Evolutionary conservation across 768 basidiomycete species (phyloP), one percentile per base, ranked within the genome.

Genomic region (Lentinula sp.): DNA sequence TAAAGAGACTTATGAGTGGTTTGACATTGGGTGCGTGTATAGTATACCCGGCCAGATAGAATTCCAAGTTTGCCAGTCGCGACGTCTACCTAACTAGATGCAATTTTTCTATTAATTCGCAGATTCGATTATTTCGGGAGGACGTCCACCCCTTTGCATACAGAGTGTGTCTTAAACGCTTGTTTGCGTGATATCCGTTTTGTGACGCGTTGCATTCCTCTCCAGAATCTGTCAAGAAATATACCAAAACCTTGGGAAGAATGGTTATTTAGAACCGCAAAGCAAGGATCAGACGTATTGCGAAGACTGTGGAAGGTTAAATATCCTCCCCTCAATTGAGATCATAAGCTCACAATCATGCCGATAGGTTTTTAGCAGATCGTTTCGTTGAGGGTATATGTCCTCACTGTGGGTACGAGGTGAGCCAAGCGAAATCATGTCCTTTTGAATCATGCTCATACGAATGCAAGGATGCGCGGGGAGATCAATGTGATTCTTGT

Each of bases 361-460:
- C 63, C 39, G 8, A 4, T 62, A 93, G 92, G 66, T 99, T 97
- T 76, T 75, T 99, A 39, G 97, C 97, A 18, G 97, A 99, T 75
- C 89, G 97, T 59, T 98, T 90, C 74, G 95, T 98, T 0, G 96
- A 98, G 73, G 97, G 97, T n/a, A 93, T 85, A 37, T 99, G 97
- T 70, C 97, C 97, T 0, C 82, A 97, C 73, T 98, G 97, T 70
- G 83, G 82, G 52, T 94, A 87, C 64, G 89, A 94, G 62, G 91
- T 91, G 62, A 65, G 82, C 68, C n/a, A 4, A 11, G 13, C 23
- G 34, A 28, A 4, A 21, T 8, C 32, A 50, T 18, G 28, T 23
- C 57, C 56, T 57, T 42, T 39, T 16, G 23, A 1, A 40, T 32
- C 48, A 18, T 13, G 61, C 23, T 5, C 49, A 64, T 31, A 63